A percentile compares a stretch with the other conserved stretches of the same genome.
phyloP scores from a whole-genome alignment of 345 rosid genomes.

The Acer yangbiense region DNA sequence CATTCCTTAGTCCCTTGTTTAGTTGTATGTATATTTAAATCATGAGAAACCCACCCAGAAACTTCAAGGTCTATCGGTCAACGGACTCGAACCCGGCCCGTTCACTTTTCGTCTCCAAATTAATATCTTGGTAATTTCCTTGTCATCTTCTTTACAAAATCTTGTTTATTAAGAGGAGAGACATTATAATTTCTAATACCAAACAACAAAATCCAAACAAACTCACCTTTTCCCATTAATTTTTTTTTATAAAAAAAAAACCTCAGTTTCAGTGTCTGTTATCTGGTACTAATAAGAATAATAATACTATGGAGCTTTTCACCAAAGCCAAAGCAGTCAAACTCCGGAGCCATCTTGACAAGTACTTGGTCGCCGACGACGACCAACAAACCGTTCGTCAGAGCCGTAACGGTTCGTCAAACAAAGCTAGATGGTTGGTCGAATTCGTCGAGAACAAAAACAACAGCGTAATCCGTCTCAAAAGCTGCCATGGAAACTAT shows the following conservation, averaged over 20 bases:
- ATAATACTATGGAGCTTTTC: constrained; percentile 53
- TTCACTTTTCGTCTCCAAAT: not conserved
- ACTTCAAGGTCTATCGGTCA: constrained; percentile 7
- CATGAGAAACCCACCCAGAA: not conserved
- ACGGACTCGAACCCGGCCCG: not conserved
- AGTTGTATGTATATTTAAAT: too few species aligned
- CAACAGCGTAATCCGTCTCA: constrained; percentile 44
- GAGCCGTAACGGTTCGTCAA: constrained; percentile 58
- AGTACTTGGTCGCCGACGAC: constrained; percentile 78
- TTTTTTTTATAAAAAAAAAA: too few species aligned
- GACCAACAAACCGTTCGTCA: constrained; percentile 67
- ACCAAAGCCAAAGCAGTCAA: constrained; percentile 60
- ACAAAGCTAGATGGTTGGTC: constrained; percentile 65
- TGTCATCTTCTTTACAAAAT: not conserved
- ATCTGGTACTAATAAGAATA: too few species aligned
- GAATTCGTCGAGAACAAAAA: constrained; percentile 57
- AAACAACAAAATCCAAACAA: constrained; percentile 31
- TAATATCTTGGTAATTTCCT: not conserved
- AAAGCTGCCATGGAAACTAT: constrained; percentile 64
- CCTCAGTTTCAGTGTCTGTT: too few species aligned
- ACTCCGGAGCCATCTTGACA: constrained; percentile 83
- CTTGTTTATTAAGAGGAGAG: constrained; percentile 12
- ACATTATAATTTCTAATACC: not conserved
- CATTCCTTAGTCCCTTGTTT: too few species aligned
- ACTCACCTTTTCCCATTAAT: constrained; percentile 19